phyloP scores from a whole-genome alignment of 805 yeast genomes.

The Zygosaccharomyces gambellarensis region DNA sequence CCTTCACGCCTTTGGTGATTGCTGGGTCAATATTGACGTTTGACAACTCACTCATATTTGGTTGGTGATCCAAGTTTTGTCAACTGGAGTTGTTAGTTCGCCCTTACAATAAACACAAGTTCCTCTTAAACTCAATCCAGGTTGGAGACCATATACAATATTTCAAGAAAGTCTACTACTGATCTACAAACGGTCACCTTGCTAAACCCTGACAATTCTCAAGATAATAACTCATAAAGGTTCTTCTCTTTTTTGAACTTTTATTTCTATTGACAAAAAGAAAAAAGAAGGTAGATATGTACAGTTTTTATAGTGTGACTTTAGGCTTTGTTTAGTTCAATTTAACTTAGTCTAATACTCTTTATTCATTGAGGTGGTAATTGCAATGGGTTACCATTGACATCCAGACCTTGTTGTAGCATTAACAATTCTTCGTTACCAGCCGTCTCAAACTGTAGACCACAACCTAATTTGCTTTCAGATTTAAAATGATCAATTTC shows the following conservation, averaged over 20 bases:
- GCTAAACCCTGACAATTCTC: not conserved
- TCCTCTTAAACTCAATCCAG: not conserved
- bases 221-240: not conserved
- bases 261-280: constrained; percentile 4
- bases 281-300: constrained; percentile 1
- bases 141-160: not conserved
- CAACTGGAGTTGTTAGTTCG: not conserved
- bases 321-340: not conserved
- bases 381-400: constrained; percentile 80
- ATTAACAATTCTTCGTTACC: constrained; percentile 89
- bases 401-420: constrained; percentile 87
- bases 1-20: not conserved
- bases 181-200: not conserved
- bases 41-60: not conserved
- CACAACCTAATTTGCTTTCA: constrained; percentile 82
- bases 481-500: constrained; percentile 84
- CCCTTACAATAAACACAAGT: not conserved
- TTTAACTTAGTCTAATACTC: not conserved
- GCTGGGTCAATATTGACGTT: not conserved
- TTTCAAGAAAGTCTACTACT: not conserved
- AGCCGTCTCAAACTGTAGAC: constrained; percentile 91
- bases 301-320: constrained; percentile 2
- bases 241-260: not conserved
- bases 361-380: constrained; percentile 59
- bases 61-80: not conserved